Evolutionary conservation across 169 alveolate species (phyloP), one percentile per base, ranked within the genome.

Genomic region (Plasmodium blacklocki): DNA sequence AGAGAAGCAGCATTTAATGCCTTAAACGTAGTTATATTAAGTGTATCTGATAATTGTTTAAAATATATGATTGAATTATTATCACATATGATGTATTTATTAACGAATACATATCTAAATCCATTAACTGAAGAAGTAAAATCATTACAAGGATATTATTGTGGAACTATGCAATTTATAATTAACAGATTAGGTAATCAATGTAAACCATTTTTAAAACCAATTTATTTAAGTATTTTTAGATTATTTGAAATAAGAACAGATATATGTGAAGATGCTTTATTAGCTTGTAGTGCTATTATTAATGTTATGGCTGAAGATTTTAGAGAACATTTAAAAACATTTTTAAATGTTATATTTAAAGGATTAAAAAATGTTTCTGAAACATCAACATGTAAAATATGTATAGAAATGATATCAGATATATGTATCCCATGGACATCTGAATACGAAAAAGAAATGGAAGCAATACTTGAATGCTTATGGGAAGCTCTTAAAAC

Each of bases 401-500:
- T 96, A 26, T 93, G 97, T 73, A 88, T 94, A 32, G 98, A 95
- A 73, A 90, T 96, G 93, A 92, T 95, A 43, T 94, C 97, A 45
- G 98, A 96, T 85, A 78, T 96, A 63, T 89, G 96, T 66, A 93
- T 96, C 3, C 95, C 95, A 5, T 67, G 95, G 86, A 96, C 95
- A 14, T 49, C 88, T 60, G 91, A 89, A 49, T 88, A 92, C 32
- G 91, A 71, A 56, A 88, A 94, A 45, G 93, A 93, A 76, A 75
- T 89, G 73, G 94, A 93, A 19, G 63, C 56, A n/a, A 68, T 93
- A 32, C 60, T 93, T 78, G 91, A 87, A 71, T 83, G 91, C 32
- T 83, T 93, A 62, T 71, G 93, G 72, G 87, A 72, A 7, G 89
- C 87, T 21, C 59, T 93, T 64, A 75, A 93, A 88, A 96, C 95